A percentile compares a stretch with the other conserved stretches of the same genome.
phyloP scores from a whole-genome alignment of 2,329 filamentous ascomycete species.

The Aureobasidium sp. region DNA sequence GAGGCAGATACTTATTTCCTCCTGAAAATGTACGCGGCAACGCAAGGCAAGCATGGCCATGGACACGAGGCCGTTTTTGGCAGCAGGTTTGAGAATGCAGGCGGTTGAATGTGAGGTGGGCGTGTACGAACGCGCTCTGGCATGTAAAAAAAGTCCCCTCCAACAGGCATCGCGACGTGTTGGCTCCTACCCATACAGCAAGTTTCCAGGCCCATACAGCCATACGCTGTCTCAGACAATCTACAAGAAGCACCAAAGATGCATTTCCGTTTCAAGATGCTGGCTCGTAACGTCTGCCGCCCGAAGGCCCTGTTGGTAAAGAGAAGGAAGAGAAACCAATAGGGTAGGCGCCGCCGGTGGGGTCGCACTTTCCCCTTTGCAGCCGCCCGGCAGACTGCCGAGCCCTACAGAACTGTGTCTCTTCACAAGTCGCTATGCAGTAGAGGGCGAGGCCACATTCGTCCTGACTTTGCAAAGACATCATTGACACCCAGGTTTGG shows the following conservation, averaged over 20 bases:
- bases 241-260: neutral
- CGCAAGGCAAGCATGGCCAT: constrained; percentile 6
- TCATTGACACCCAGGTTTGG: neutral
- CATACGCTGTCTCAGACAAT: constrained; percentile 10
- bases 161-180: neutral
- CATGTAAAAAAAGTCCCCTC: neutral
- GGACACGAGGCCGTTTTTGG: constrained; percentile 10
- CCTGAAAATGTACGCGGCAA: constrained; percentile 8
- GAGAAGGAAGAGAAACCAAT: neutral
- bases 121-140: constrained; percentile 9
- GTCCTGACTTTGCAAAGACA: constrained; percentile 2
- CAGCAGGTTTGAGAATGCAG: constrained; percentile 9
- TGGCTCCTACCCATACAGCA: neutral
- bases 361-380: neutral
- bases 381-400: constrained; percentile 9
- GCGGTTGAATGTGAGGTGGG: constrained; percentile 4
- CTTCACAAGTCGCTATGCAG: neutral
- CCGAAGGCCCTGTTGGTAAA: constrained; percentile 5
- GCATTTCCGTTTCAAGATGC: constrained; percentile 10
- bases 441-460: constrained; percentile 6
- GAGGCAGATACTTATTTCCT: constrained; percentile 12
- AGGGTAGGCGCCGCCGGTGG: neutral
- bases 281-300: constrained; percentile 10
- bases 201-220: constrained; percentile 8
- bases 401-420: constrained; percentile 2